Evolutionary conservation across 1,284 basidiomycete species (phyloP).

Genomic region (Leccinum holopus): DNA sequence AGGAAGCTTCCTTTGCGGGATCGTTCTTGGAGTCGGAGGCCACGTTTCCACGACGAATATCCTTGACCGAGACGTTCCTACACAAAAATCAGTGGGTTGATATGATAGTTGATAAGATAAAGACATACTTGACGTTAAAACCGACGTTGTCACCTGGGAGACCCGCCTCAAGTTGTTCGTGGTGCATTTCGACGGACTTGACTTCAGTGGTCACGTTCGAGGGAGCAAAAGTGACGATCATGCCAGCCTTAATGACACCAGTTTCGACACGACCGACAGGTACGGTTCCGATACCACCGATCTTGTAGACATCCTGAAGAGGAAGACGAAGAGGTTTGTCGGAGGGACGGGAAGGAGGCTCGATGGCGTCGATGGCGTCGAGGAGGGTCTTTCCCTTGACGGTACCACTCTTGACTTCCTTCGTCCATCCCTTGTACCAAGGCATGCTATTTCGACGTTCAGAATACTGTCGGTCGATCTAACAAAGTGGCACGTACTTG

Average conservation of each 20-base stretch:
- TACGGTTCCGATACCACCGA: constrained; percentile 99
- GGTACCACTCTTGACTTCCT: constrained; percentile 91
- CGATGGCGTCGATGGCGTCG: constrained; percentile 99
- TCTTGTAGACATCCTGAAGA: constrained; percentile 99
- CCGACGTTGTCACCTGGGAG: constrained; percentile 99
- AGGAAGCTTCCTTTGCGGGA: constrained; percentile 98
- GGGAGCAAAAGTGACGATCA: constrained; percentile 98
- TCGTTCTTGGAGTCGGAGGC: constrained; percentile 99
- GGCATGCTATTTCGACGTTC: constrained; percentile 70
- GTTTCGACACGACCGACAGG: constrained; percentile 99
- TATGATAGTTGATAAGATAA: constrained; percentile 2
- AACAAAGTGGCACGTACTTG: constrained; percentile 60
- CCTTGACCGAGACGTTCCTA: constrained; percentile 99
- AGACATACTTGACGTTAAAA: constrained; percentile 89
- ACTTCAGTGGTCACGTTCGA: constrained; percentile 99
- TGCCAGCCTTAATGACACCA: constrained; percentile 99
- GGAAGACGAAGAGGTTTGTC: constrained; percentile 99
- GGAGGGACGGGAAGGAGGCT: constrained; percentile 93
- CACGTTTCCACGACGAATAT: constrained; percentile 99
- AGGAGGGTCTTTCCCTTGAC: constrained; percentile 99
- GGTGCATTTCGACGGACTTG: constrained; percentile 99
- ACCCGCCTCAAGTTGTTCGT: constrained; percentile 97
- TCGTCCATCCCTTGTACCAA: constrained; percentile 99
- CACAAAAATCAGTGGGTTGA: constrained; percentile 13
- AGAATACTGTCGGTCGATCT: constrained; percentile 1